Evolutionary conservation across 768 basidiomycete genomes (phyloP), one percentile per base, ranked within the genome.

Genomic region (Mycena leptocephala): DNA sequence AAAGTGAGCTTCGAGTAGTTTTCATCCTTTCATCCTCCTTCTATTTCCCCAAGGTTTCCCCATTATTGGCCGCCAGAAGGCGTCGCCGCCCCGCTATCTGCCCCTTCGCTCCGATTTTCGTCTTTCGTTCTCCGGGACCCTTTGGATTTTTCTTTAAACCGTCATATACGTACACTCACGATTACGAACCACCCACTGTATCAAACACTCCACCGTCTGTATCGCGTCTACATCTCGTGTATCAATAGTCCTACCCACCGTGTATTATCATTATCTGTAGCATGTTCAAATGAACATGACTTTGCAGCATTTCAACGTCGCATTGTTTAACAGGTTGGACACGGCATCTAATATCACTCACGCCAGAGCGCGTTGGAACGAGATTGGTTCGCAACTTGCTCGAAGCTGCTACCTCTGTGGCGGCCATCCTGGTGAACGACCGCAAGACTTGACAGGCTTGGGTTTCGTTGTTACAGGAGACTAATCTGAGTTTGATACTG

Each of bases 31-130:
- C n/a, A n/a, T n/a, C n/a, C 22, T 32, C 26, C 35, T 58, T 65
- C 22, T 18, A 13, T 16, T 65, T 70, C 32, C 58, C 20, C n/a
- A n/a, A n/a, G n/a, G n/a, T n/a, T n/a, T n/a, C n/a, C 46, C 33
- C 28, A 65, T n/a, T 14, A 58, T 77, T 72, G 76, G 72, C 76
- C 76, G 76, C 48, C 76, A 37, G n/a, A 56, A 53, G 76, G 64
- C 76, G 76, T 75, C 30, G 76, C 73, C 76, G 30, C 22, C 24
- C 33, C 28, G 24, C 43, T 62, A 63, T 71, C 61, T 63, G 28
- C 48, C 33, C 22, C n/a, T 37, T 26, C 18, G 20, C 41, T 61
- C 46, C 46, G 58, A 9, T 28, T 35, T 41, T 24, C 33, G 59
- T 70, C 39, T 35, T 56, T 32, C 39, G 18, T 24, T 63, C 32